These are phyloP conservation scores for Wickerhamomyces ciferrii DNA, from an alignment of 805 yeast species.

Conservation along the genomic window DNA sequence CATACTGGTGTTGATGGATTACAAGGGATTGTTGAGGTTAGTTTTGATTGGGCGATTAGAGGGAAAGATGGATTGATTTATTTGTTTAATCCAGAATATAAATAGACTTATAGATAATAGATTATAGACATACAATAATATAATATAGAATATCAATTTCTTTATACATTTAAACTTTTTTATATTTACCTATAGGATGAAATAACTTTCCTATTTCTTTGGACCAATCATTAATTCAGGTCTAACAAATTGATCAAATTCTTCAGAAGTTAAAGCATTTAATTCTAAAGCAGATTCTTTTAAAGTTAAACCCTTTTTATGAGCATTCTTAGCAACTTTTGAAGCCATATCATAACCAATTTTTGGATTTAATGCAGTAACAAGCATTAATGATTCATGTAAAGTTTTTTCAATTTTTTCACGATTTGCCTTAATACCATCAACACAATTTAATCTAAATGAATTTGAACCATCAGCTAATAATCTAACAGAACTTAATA, in stretches of 20 bases:
- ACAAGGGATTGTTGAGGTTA: too few species aligned
- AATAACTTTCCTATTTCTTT: constrained; percentile 26
- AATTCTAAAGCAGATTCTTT: constrained; percentile 93
- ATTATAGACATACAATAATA: too few species aligned
- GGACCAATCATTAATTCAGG: constrained; percentile 99
- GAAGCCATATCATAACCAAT: constrained; percentile 98
- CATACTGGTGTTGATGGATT: too few species aligned
- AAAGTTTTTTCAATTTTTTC: constrained; percentile 82
- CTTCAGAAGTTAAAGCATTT: constrained; percentile 75
- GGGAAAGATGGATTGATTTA: too few species aligned
- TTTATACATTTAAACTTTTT: not conserved
- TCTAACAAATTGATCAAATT: constrained; percentile 94
- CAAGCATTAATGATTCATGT: constrained; percentile 96
- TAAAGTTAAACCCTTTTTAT: constrained; percentile 93
- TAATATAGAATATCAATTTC: too few species aligned
- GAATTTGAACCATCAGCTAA: constrained; percentile 87
- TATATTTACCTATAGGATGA: too few species aligned
- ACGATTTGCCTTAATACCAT: constrained; percentile 85
- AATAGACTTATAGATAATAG: too few species aligned
- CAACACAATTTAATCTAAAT: constrained; percentile 92
- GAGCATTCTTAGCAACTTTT: constrained; percentile 97
- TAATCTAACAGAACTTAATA: constrained; percentile 81
- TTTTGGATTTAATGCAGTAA: constrained; percentile 97
- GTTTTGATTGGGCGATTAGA: too few species aligned
- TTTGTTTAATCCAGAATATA: too few species aligned